These are phyloP conservation scores for Cryptococcus sp. DNA, from an alignment of 1,284 basidiomycete genomes.

Conservation along the genomic window DNA sequence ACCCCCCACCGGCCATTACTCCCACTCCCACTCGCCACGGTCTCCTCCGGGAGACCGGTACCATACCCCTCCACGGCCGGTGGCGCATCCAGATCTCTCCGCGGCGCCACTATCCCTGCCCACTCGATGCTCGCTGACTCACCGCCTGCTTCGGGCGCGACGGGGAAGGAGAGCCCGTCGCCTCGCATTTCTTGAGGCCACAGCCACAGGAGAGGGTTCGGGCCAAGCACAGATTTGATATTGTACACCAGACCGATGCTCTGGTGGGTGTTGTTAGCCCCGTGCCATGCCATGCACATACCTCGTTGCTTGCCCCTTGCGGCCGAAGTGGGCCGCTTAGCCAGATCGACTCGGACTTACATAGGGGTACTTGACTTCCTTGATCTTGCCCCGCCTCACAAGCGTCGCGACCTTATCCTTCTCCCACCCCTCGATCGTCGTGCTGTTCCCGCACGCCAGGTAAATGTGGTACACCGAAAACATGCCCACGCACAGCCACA, in stretches of 20 bases:
- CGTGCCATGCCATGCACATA: too few relatives aligned
- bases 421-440: constrained; percentile 89
- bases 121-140: constrained; percentile 53
- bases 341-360: constrained; percentile 56
- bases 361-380: constrained; percentile 89
- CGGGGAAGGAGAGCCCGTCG: constrained; percentile 70
- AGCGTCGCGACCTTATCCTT: constrained; percentile 89
- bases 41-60: constrained; percentile 5
- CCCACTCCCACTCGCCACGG: constrained; percentile 10
- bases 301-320: too few relatives aligned
- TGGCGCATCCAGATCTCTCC: constrained; percentile 15
- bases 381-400: constrained; percentile 78
- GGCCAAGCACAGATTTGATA: constrained; percentile 71
- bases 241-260: constrained; percentile 73
- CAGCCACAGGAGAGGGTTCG: constrained; percentile 73
- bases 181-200: constrained; percentile 61
- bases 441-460: constrained; percentile 74
- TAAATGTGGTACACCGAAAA: constrained; percentile 92
- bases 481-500: constrained; percentile 76
- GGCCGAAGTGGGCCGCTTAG: too few relatives aligned
- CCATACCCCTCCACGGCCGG: background rate
- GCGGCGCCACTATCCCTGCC: constrained; percentile 36
- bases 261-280: constrained; percentile 49
- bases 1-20: constrained; percentile 12
- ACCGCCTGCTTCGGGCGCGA: constrained; percentile 74